Evolutionary conservation across 2,329 filamentous ascomycete species (phyloP), one percentile per base, ranked within the genome.

Genomic region (Colletotrichum horii): DNA sequence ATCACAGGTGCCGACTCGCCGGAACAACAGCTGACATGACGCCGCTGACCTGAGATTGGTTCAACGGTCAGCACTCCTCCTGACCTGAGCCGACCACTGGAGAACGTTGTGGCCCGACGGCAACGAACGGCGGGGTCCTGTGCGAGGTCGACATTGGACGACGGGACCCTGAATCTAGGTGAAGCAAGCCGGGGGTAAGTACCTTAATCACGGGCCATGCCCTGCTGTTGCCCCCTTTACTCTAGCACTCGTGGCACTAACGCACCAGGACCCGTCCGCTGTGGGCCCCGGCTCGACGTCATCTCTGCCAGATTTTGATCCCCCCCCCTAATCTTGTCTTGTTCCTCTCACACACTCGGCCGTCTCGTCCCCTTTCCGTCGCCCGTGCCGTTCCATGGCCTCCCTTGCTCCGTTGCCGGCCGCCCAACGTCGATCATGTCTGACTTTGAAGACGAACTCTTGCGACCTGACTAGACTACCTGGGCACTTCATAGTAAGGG

Each of bases 291-390:
- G 16, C 73, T 48, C 73, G 64, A 68, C 73, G 73, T 73, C 73
- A 75, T 75, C 30, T 74, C 28, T 68, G 56, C 70, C 34, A 75
- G 43, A 60, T 65, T 52, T 70, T 71, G 60, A n/a, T 48, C 11
- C 38, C 32, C 38, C 38, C 19, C 38, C 38, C 43, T 48, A 70
- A 70, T 60, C 60, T 61, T 61, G 36, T 26, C 12, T 38, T 43
- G 19, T 19, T 61, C 26, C 26, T 38, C 48, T 28, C 52, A 26
- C 58, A 32, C 26, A 28, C 28, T n/a, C 34, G 43, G 43, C n/a
- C 36, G 22, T 66, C 60, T 61, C 58, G 58, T 28, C 24, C 5
- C 24, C 55, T 61, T 30, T 24, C 36, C 66, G 58, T 67, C 32
- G 48, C 65, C 65, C 19, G 12, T 32, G 32, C 66, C 15, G 22